Base-by-base conservation (phyloP, 805 yeast genomes). In the baker's yeast (Saccharomyces cerevisiae) region DNA sequence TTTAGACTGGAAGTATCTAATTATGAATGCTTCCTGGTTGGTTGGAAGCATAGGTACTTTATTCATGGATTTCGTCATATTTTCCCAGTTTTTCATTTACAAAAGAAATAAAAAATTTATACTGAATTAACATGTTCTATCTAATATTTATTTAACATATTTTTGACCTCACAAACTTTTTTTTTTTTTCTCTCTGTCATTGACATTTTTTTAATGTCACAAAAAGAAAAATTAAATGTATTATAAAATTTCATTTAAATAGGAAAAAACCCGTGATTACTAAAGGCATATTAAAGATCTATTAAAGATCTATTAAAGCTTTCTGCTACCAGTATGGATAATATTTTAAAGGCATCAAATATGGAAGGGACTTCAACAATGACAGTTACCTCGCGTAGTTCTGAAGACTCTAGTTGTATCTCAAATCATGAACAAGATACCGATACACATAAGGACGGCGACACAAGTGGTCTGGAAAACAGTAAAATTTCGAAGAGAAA, bases 41-140 rank as follows among this genome's bases (percentile, higher is more conserved):
- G 82, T 90, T 4, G 99, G 99, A 1, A 84, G 95, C 29, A 76
- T 86, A 48, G 98, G 98, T 17, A 91, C 99, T 2, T 76, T 92
- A 59, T 73, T 78, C 3, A 77, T 91, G 72, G 99, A 92, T 70
- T 84, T 89, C 59, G 77, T 86, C 47, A 92, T 91, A 24, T 90
- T 92, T 62, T 68, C 81, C 46, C 98, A 91, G 72, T 91, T 91
- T 71, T 90, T 89, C 77, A 61, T 83, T 30, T 92, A 91, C 13
- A 36, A 36, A n/a, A 21, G 11, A 9, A 17, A 17, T 4, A 36
- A 17, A 8, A 36, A 21, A 17, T 36, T 36, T 36, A 36, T 36
- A 36, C 24, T 36, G 9, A 36, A 36, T 36, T 36, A 36, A 36
- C 43, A 10, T 36, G 17, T 17, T 17, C 24, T 36, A n/a, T 17